Evolutionary conservation across 2,329 filamentous ascomycete species (phyloP), one percentile per base, ranked within the genome.

Genomic region (Thyridium curvatum): DNA sequence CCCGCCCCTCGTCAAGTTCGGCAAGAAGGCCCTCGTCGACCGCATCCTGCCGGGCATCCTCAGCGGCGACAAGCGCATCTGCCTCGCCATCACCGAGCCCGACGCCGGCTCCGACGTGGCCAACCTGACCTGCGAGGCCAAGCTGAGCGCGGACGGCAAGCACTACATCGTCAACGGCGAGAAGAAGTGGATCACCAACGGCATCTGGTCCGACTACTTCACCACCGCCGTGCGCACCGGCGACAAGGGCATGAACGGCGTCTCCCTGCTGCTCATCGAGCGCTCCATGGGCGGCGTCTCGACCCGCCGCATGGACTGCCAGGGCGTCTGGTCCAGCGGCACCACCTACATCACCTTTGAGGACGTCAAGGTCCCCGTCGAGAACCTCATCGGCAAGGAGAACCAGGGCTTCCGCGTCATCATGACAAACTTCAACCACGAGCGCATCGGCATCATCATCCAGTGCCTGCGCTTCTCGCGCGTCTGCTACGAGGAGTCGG

Each of bases 111-210:
- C 82, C 49, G 93, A 98, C 59, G 93, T 98, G 9, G 93, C 93
- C 43, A 97, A 95, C 66, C 62, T 98, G 50, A 93, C 83, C 12
- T 97, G 91, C 63, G 90, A 97, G 72, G 93, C 93, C 18, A 95
- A 95, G 73, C 76, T 97, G 41, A 86, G 78, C 46, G 86, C 93
- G 52, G 93, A 98, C 54, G 93, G 93, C 56, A 97, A 97, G 73
- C 88, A 97, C 69, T 98, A 94, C 67, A 97, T 97, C 51, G 93
- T 98, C 66, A 98, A 97, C 58, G 93, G 93, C 40, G 91, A 96
- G 79, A 97, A 98, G 84, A 98, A 98, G 71, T 97, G 93, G 91
- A 97, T 97, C 64, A 97, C 91, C 55, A 98, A 98, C 66, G 93
- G 93, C 56, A 79, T 96, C 55, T 96, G 89, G 88, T 79, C 74